Percentiles rank a stretch among this genome's conserved stretches.
Conservation (phyloP, 2,329 filamentous ascomycete species). For the Elsinoe batatas region DNA sequence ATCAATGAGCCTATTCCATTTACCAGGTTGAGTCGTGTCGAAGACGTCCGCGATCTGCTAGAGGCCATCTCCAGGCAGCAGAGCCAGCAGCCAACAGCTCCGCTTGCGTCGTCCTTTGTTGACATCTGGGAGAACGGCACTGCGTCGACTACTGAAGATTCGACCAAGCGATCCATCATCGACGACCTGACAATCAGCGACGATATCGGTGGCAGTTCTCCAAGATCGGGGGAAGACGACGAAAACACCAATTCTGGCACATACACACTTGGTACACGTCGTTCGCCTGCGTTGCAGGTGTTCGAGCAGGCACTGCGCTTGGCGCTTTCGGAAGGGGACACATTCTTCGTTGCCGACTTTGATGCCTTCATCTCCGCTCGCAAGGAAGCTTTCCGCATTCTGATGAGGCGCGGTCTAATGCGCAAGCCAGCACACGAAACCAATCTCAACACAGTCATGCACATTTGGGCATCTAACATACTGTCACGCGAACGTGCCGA, state of each 20-base stretch:
- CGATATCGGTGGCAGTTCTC: neutral
- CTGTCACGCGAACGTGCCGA: slow-evolving; percentile 1
- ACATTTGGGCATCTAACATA: neutral
- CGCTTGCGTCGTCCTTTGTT: neutral
- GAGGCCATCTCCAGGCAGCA: neutral
- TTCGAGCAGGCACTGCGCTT: neutral
- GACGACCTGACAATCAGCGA: neutral
- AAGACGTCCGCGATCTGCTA: slow-evolving; percentile 1
- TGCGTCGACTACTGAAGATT: neutral
- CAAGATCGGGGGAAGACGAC: neutral
- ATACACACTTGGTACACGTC: neutral
- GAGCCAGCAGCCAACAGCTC: neutral
- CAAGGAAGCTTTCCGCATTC: neutral
- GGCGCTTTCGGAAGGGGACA: neutral
- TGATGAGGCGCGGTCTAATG: neutral
- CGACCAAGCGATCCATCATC: neutral
- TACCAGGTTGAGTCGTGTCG: neutral
- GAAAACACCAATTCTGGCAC: neutral
- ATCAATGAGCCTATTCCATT: neutral
- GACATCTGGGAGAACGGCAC: slow-evolving; percentile 3
- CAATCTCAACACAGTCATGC: slow-evolving; percentile 1
- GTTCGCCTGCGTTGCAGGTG: neutral
- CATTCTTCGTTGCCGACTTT: neutral
- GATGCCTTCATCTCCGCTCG: neutral
- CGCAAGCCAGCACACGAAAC: slow-evolving; percentile 6